Evolutionary conservation across 2,329 filamentous ascomycete genomes (phyloP).

Genomic region (Scedosporium aurantiacum): DNA sequence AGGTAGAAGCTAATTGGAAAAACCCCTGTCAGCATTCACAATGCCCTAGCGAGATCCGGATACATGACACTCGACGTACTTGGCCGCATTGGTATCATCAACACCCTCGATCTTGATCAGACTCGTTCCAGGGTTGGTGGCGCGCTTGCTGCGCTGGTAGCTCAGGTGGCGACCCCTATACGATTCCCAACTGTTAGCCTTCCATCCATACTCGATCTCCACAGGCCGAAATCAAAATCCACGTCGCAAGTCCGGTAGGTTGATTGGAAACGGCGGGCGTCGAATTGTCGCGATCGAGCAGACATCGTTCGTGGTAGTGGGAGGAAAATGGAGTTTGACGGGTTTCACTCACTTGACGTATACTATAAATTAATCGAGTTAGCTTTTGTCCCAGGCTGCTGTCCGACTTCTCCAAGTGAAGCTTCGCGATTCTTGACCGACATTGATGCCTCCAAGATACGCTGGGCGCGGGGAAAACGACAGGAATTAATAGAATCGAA

Average conservation of each 20-base stretch:
- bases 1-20: constrained; percentile 64
- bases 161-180: constrained; percentile 90
- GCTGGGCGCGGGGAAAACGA: background rate
- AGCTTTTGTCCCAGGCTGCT: constrained; percentile 17
- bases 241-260: background rate
- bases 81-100: constrained; percentile 78
- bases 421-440: constrained; percentile 4
- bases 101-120: constrained; percentile 99
- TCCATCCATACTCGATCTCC: constrained; percentile 3
- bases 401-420: constrained; percentile 3
- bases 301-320: constrained; percentile 1
- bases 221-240: constrained; percentile 8
- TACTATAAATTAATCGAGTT: constrained; percentile 42
- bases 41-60: background rate
- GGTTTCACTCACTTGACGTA: constrained; percentile 74
- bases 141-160: constrained; percentile 92
- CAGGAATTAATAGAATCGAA: background rate
- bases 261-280: background rate
- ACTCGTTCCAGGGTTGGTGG: constrained; percentile 79
- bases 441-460: background rate
- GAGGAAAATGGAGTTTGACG: background rate
- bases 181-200: constrained; percentile 10
- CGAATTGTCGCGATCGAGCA: background rate
- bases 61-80: constrained; percentile 43
- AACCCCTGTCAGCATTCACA: constrained; percentile 3